Conservation (phyloP, 2,329 filamentous ascomycete genomes). For the Colletotrichum costaricense region DNA sequence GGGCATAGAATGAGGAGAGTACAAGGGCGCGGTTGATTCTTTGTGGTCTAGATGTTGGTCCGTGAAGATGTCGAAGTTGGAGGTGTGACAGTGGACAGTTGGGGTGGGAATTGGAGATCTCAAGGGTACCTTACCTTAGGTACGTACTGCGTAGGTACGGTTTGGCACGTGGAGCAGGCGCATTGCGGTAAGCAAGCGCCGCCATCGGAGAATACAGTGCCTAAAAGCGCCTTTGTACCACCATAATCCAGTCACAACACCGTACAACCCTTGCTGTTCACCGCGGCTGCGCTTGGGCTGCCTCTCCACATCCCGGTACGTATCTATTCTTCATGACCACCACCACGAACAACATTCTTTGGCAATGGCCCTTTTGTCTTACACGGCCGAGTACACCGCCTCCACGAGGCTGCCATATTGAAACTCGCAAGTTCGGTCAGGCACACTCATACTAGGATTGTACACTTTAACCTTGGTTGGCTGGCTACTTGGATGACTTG, state of each 20-base stretch:
- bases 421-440: neutral
- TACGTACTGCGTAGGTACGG: too few species aligned
- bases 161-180: neutral
- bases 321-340: neutral
- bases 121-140: too few species aligned
- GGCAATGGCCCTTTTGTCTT: neutral
- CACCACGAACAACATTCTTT: neutral
- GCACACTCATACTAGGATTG: neutral
- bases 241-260: neutral
- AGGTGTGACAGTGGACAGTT: neutral
- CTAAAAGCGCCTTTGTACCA: too few species aligned
- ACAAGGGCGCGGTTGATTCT: neutral
- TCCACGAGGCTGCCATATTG: neutral
- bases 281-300: constrained; percentile 30
- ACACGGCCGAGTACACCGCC: neutral
- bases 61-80: neutral
- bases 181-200: neutral
- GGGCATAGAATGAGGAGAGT: too few species aligned
- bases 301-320: constrained; percentile 24
- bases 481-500: neutral
- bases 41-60: neutral
- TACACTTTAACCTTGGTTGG: neutral
- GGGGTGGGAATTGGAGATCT: neutral
- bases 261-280: neutral
- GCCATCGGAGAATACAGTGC: too few species aligned